Evolutionary conservation across 192 early-diverging fungal species (phyloP).

Genomic region (Fimicolochytrium jonesii): DNA sequence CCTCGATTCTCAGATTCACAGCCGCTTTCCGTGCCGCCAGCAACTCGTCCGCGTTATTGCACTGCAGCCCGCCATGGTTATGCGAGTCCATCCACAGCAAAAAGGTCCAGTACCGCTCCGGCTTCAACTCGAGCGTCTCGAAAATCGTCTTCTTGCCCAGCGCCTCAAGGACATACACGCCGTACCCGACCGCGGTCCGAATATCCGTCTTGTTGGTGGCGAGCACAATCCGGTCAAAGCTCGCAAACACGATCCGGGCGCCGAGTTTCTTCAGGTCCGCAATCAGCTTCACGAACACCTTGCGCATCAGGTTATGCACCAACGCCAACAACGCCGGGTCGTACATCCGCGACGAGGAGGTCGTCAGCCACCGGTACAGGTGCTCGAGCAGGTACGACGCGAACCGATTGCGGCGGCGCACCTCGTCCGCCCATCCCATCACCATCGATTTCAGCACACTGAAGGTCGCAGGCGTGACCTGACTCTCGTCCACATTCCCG

Average conservation of each 20-base stretch:
- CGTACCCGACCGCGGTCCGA: slow-evolving; percentile 67
- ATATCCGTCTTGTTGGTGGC: slow-evolving; percentile 74
- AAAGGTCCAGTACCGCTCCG: slow-evolving; percentile 72
- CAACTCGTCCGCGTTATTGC: slow-evolving; percentile 29
- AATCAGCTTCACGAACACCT: slow-evolving; percentile 79
- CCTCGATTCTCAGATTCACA: not conserved
- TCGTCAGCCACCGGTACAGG: slow-evolving; percentile 85
- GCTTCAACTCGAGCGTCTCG: slow-evolving; percentile 64
- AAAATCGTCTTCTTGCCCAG: slow-evolving; percentile 72
- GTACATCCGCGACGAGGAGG: slow-evolving; percentile 63
- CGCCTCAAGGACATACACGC: slow-evolving; percentile 65
- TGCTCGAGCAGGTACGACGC: slow-evolving; percentile 66
- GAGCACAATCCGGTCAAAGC: slow-evolving; percentile 75
- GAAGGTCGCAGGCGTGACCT: slow-evolving; percentile 56
- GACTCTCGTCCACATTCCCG: slow-evolving; percentile 28
- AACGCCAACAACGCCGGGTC: slow-evolving; percentile 78
- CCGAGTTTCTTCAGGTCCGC: slow-evolving; percentile 78
- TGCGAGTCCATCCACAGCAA: slow-evolving; percentile 89
- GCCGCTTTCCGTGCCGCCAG: not conserved
- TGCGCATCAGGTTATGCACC: slow-evolving; percentile 85
- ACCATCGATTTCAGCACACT: slow-evolving; percentile 72
- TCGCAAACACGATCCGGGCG: slow-evolving; percentile 71
- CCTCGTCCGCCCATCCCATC: slow-evolving; percentile 72
- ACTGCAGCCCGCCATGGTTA: slow-evolving; percentile 73
- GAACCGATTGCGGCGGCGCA: slow-evolving; percentile 53